Evolutionary conservation across 495 filamentous ascomycete genomes (phyloP), one percentile per base, ranked within the genome.

Genomic region (Daldinia decipiens): DNA sequence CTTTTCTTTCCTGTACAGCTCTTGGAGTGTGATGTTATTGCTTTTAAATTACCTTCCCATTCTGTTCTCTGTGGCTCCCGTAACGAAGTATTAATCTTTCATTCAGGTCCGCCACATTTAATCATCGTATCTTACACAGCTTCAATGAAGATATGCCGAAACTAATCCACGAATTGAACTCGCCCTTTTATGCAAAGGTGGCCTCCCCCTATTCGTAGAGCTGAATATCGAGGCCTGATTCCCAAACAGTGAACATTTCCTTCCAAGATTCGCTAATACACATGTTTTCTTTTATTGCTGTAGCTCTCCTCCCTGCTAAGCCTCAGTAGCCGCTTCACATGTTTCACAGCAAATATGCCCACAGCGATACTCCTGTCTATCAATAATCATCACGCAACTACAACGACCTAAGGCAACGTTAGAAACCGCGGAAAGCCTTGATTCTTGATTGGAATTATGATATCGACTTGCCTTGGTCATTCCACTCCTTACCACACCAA

Each of bases 401-500:
- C 79, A 82, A 19, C 80, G 76, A 32, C 79, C 80, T 58, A 57
- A 27, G n/a, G 21, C 11, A 24, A 32, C 24, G 58, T 67, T 27
- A 67, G 62, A 62, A 34, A 32, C 36, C 19, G 52, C 32, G 15
- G 43, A 45, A 17, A 13, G 47, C 4, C n/a, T 12, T 17, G 15
- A 38, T 34, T 51, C 9, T 5, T 36, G 13, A 24, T 7, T 9
- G 5, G 34, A 24, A 32, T 17, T 47, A 21, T 13, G 19, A 36
- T n/a, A 26, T 29, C n/a, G 12, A 63, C 73, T 50, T n/a, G 73
- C 73, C 75, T 70, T 70, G 67, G 13, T 69, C 71, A 56, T 82
- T 82, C 77, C 76, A 77, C 39, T 76, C 73, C 45, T 82, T 80
- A 17, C 79, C 80, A 32, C 79, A 81, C 79, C 77, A 81, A 58